Evolutionary conservation across 176 grass and related monocot species (phyloP).

Genomic region (Avena eriantha): DNA sequence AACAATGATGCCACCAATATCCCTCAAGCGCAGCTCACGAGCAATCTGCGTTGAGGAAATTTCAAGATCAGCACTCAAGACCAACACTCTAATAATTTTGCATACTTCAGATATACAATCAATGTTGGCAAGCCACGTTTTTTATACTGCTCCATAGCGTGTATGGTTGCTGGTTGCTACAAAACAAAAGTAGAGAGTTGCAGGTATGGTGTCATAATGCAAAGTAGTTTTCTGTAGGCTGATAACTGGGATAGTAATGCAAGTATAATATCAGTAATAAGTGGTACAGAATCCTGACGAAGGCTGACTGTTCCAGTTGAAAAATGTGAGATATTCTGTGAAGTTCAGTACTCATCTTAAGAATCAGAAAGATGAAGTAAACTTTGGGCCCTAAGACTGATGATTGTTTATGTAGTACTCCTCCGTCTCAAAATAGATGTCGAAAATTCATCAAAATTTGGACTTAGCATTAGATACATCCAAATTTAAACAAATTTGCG

Average conservation of each 20-base stretch:
- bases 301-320: constrained; percentile 9
- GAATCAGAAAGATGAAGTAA: constrained; percentile 20
- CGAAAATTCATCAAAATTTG: too few species aligned
- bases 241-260: not conserved
- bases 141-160: not conserved
- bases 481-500: too few species aligned
- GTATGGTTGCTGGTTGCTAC: not conserved
- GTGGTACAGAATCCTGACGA: constrained; percentile 15
- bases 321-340: not conserved
- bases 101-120: constrained; percentile 1
- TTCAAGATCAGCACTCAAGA: constrained; percentile 40
- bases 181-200: constrained; percentile 12
- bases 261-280: not conserved
- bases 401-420: not conserved
- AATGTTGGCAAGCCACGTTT: not conserved
- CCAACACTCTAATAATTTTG: constrained; percentile 29
- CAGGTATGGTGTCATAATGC: constrained; percentile 22
- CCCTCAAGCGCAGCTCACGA: constrained; percentile 85
- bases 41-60: constrained; percentile 77
- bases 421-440: too few species aligned
- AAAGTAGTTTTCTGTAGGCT: constrained; percentile 2
- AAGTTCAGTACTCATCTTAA: constrained; percentile 10
- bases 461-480: too few species aligned
- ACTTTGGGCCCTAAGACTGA: not conserved
- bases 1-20: constrained; percentile 97